Evolutionary conservation across 352 stramenopile species (phyloP).

Genomic region (Stramenopiles sp.): DNA sequence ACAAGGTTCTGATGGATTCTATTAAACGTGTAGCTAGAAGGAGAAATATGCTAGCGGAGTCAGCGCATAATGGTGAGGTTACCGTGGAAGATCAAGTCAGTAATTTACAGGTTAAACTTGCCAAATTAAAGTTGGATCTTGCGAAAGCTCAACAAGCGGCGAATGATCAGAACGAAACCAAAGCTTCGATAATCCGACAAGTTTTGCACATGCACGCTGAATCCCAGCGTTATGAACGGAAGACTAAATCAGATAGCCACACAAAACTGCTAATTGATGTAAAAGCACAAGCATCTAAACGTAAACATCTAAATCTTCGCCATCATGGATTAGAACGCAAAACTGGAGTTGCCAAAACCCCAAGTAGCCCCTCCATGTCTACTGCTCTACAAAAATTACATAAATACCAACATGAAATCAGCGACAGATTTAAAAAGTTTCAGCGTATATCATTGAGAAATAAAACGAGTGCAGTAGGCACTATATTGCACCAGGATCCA

Average conservation of each 20-base stretch:
- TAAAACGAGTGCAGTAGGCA: neutral
- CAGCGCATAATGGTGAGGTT: neutral
- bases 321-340: too few relatives aligned
- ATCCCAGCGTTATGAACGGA: neutral
- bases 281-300: too few relatives aligned
- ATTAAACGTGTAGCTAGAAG: neutral
- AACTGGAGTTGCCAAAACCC: neutral
- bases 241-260: neutral
- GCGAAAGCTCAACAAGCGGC: neutral
- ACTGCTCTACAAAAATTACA: neutral
- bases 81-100: neutral
- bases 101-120: neutral
- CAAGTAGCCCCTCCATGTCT: neutral
- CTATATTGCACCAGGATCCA: neutral
- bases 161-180: neutral
- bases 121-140: neutral
- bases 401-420: neutral
- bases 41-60: neutral
- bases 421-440: neutral
- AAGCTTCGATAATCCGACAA: neutral
- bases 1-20: neutral
- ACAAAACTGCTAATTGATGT: neutral
- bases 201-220: neutral
- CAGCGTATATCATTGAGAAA: neutral
- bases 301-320: too few relatives aligned